Evolutionary conservation across 176 grass and related monocot genomes (phyloP).

Genomic region (Aegilops umbellulata): DNA sequence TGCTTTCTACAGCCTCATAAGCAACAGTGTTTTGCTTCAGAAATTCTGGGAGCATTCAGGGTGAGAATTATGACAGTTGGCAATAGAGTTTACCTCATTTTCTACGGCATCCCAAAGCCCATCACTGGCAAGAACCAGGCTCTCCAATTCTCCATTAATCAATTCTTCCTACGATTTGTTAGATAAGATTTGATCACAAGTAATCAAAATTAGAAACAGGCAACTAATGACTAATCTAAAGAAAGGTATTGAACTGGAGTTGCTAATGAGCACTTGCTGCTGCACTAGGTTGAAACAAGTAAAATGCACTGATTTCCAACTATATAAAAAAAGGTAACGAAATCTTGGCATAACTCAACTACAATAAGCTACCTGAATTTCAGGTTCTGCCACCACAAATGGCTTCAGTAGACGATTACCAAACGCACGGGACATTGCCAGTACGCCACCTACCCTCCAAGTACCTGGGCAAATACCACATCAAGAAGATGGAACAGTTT

Average conservation of each 20-base stretch:
- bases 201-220: background rate
- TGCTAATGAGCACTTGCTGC: background rate
- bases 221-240: background rate
- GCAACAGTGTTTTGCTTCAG: background rate
- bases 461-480: slow-evolving; percentile 58
- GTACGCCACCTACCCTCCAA: slow-evolving; percentile 84
- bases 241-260: background rate
- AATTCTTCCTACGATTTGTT: slow-evolving; percentile 58
- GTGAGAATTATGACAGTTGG: background rate
- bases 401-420: slow-evolving; percentile 83
- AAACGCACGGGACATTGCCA: slow-evolving; percentile 98
- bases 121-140: slow-evolving; percentile 89
- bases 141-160: slow-evolving; percentile 67
- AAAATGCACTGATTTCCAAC: background rate
- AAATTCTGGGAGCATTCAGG: slow-evolving; percentile 7
- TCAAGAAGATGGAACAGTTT: slow-evolving; percentile 19
- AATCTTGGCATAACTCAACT: slow-evolving; percentile 23
- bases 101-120: slow-evolving; percentile 90
- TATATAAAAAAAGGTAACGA: background rate
- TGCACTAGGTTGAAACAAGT: background rate
- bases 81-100: slow-evolving; percentile 70
- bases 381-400: slow-evolving; percentile 82
- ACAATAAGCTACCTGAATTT: slow-evolving; percentile 70
- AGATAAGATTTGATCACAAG: slow-evolving; percentile 18
- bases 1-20: background rate